Evolutionary conservation across 2,329 filamentous ascomycete species (phyloP).

Genomic region (Microdochium paspali): DNA sequence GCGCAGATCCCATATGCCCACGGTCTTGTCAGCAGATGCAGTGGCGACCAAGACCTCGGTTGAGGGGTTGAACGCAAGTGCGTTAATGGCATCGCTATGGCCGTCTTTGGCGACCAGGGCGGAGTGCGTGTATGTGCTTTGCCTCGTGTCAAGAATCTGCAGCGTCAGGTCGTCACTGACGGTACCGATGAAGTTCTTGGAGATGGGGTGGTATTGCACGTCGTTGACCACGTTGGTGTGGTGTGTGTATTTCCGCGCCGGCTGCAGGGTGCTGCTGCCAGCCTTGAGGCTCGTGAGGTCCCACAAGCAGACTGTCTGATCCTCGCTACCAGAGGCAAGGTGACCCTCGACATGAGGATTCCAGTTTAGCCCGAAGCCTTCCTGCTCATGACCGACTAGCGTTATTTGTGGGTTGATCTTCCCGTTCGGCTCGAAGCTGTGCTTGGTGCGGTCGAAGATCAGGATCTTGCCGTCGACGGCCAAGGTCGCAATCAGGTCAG

Average conservation of each 20-base stretch:
- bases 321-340: conserved; percentile 84
- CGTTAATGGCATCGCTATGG: conserved; percentile 89
- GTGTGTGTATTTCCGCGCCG: conserved; percentile 70
- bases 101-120: conserved; percentile 62
- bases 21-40: conserved; percentile 88
- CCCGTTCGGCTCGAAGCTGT: conserved; percentile 66
- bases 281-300: conserved; percentile 70
- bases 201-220: conserved; percentile 87
- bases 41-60: conserved; percentile 88
- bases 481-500: conserved; percentile 90
- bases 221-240: conserved; percentile 93
- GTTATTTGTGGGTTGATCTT: conserved; percentile 74
- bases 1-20: conserved; percentile 90
- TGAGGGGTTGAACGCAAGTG: conserved; percentile 87
- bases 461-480: conserved; percentile 80
- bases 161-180: conserved; percentile 93
- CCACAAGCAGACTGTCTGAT: conserved; percentile 88
- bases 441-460: conserved; percentile 94
- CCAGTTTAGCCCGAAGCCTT: conserved; percentile 92
- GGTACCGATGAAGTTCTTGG: conserved; percentile 76
- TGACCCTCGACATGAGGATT: conserved; percentile 75
- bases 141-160: conserved; percentile 82
- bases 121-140: conserved; percentile 53
- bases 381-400: conserved; percentile 73
- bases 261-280: conserved; percentile 59